Evolutionary conservation across 2,329 filamentous ascomycete species (phyloP).

Genomic region (Ceratocystis cubensis): DNA sequence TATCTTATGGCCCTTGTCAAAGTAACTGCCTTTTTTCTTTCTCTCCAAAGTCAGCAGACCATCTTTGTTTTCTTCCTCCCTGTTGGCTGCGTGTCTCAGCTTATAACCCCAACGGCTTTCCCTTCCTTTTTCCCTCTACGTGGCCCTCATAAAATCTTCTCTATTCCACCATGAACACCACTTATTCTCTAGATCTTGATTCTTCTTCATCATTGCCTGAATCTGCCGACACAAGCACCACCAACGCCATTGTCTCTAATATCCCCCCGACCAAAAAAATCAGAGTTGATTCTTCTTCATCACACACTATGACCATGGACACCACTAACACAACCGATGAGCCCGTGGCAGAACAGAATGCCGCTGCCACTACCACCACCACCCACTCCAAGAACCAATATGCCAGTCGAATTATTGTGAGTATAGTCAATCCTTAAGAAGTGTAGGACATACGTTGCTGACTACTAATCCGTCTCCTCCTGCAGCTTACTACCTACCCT

Average conservation of each 20-base stretch:
- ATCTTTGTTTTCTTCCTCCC: background rate
- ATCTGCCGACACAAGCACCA: background rate
- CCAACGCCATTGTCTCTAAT: background rate
- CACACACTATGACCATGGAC: conserved; percentile 13
- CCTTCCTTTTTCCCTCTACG: background rate
- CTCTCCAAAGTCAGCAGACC: conserved; percentile 7
- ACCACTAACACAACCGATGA: conserved; percentile 10
- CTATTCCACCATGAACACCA: conserved; percentile 17
- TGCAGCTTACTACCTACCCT: conserved; percentile 24
- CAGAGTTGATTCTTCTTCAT: conserved; percentile 4
- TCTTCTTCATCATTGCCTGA: conserved; percentile 4
- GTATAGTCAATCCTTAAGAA: background rate
- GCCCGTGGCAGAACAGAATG: background rate
- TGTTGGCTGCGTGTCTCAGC: background rate
- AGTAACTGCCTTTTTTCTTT: background rate
- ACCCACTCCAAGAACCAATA: conserved; percentile 17
- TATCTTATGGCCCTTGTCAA: background rate
- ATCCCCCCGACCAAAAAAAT: conserved; percentile 8
- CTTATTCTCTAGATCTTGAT: conserved; percentile 15
- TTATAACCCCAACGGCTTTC: conserved; percentile 16
- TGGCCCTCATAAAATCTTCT: background rate
- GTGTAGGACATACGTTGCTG: background rate
- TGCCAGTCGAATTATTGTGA: conserved; percentile 20
- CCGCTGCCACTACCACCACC: background rate
- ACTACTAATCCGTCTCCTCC: background rate